Evolutionary conservation across 1,284 basidiomycete species (phyloP).

Genomic region (Sporisorium iseilematis-ciliati): DNA sequence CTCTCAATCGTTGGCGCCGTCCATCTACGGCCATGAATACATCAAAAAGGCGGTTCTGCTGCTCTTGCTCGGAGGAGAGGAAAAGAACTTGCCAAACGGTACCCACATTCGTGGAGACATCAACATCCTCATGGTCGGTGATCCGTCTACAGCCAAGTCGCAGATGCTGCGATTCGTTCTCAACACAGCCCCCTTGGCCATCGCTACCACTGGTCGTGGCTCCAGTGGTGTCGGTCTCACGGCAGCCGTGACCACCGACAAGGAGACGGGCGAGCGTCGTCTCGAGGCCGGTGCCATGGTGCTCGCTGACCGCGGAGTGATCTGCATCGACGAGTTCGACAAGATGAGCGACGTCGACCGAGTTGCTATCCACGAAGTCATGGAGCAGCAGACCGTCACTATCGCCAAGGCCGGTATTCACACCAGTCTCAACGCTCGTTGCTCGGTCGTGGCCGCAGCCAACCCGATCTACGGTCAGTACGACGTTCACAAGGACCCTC

Average conservation of each 20-base stretch:
- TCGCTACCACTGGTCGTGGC: slow-evolving; percentile 97
- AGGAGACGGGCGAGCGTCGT: slow-evolving; percentile 91
- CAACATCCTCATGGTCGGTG: slow-evolving; percentile 99
- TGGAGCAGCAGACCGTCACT: slow-evolving; percentile 97
- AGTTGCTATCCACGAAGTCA: slow-evolving; percentile 99
- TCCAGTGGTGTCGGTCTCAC: slow-evolving; percentile 98
- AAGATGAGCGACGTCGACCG: slow-evolving; percentile 99
- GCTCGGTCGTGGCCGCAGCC: slow-evolving; percentile 96
- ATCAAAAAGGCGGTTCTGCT: slow-evolving; percentile 95
- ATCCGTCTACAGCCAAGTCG: slow-evolving; percentile 97
- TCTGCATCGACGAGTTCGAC: slow-evolving; percentile 99
- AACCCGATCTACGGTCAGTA: slow-evolving; percentile 99
- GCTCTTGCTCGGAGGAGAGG: slow-evolving; percentile 91
- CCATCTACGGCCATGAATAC: slow-evolving; percentile 94
- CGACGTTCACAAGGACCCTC: slow-evolving; percentile 99
- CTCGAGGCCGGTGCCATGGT: slow-evolving; percentile 99
- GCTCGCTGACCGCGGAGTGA: slow-evolving; percentile 97
- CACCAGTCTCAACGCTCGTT: slow-evolving; percentile 96
- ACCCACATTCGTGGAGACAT: slow-evolving; percentile 99
- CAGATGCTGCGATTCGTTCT: slow-evolving; percentile 97
- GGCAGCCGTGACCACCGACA: slow-evolving; percentile 98
- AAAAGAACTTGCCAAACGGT: slow-evolving; percentile 97
- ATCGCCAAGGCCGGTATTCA: slow-evolving; percentile 99
- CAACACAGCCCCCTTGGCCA: slow-evolving; percentile 94
- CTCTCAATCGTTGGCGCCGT: slow-evolving; percentile 94